Evolutionary conservation across 352 stramenopile genomes (phyloP), one percentile per base, ranked within the genome.

Genomic region (Plasmopara halstedii): DNA sequence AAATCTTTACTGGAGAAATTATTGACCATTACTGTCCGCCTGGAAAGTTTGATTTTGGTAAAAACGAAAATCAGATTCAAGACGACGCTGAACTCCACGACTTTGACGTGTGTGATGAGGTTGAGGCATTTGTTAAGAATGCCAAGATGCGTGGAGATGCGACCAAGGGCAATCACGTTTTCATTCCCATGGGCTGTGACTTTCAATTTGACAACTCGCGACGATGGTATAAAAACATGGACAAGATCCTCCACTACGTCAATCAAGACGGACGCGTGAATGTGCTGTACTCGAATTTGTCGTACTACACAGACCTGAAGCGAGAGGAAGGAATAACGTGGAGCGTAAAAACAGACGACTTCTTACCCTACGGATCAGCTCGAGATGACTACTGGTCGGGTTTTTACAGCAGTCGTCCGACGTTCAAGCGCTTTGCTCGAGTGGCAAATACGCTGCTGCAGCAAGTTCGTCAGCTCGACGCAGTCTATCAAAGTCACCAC

Each of bases 261-360:
- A 97, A 97, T 58, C 67, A 87, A 25, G 87, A 97, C 40, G 70
- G 66, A 8, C 68, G 71, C 0, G 72, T 99, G 18, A 95, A 98
- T 47, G 80, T 98, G 32, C 85, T 98, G 45, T 99, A 98, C 68
- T 98, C 94, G 0, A 98, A 96, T 46, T 70, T 97, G 17, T 89
- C 85, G 2, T 84, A 96, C 50, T 99, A 99, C 62, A 98, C 95
- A 18, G 69, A 96, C 17, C 64, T 90, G 33, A 98, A 98, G 68
- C 66, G 87, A 21, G 67, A 67, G 1, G 89, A 97, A 53, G 66
- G 66, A 10, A 51, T 88, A 2, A 70, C 67, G 6, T 96, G 71
- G 77, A 69, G 69, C 27, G 66, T 94, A 19, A 98, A 98, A 59
- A 90, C 74, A 3, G 94, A 98, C 37, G 96, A 99, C 51, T 98